Base-by-base conservation (phyloP, 495 filamentous ascomycete species). In the Neurospora sp. region DNA sequence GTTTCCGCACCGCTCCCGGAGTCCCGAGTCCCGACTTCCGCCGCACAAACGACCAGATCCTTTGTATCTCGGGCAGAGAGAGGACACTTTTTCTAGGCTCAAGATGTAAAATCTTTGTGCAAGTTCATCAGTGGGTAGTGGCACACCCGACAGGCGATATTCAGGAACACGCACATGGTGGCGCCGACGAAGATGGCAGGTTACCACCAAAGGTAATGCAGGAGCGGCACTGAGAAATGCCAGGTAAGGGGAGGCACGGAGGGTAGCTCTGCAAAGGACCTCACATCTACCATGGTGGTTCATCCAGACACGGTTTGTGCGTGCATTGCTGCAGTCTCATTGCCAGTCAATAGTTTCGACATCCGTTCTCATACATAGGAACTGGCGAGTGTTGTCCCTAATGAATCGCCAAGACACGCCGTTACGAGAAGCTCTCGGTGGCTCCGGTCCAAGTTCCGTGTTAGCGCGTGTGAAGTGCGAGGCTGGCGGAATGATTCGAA, bases 101-200 rank as follows among this genome's bases (percentile, higher is more conserved):
- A 3, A 59, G 8, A 23, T 54, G 3, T 23, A 6, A 54, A 54
- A 54, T 12, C 11, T 54, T 54, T 11, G 10, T 27, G 46, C 27
- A 18, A 66, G 27, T 66, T 66, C 54, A 10, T 66, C 54, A 16
- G 54, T 62, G 27, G 54, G 54, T 62, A 35, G 27, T 66, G 54
- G 54, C 27, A 35, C 54, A 66, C 27, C 54, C 54, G 54, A 66
- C 23, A 37, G 41, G n/a, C 20, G 75, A 72, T 74, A 74, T 76
- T 79, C 77, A 79, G 78, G 78, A 77, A 78, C 76, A 71, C 70
- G 44, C 70, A 23, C 27, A 66, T 66, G 54, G 54, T 66, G 54
- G 54, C 54, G 54, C 12, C 54, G 54, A 66, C 7, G 70, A 73
- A 14, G 27, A 38, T n/a, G 39, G 66, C 69, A 37, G 44, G 71